Percentiles rank a stretch among this genome's conserved stretches.
Evolutionary conservation across 345 rosid species (phyloP).

Genomic region (Cardamine occulta): DNA sequence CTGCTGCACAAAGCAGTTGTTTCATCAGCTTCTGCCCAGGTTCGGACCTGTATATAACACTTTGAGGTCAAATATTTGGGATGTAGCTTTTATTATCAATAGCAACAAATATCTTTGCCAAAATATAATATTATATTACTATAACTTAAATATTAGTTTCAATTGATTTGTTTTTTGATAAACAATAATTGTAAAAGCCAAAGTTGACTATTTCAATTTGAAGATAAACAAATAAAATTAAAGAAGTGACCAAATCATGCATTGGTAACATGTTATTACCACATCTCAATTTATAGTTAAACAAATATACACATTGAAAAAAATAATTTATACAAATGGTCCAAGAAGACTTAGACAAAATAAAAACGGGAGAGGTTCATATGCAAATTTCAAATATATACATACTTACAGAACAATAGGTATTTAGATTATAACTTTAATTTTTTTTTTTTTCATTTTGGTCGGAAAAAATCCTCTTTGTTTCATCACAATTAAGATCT

Average conservation of each 20-base stretch:
- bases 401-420: background rate
- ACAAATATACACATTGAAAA: background rate
- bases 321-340: background rate
- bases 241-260: slow-evolving; percentile 39
- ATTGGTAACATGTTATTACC: slow-evolving; percentile 34
- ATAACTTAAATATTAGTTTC: background rate
- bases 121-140: too few relatives aligned
- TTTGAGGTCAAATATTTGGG: too few relatives aligned
- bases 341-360: background rate
- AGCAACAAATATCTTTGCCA: too few relatives aligned
- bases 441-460: background rate
- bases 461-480: background rate
- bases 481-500: background rate
- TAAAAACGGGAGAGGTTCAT: background rate
- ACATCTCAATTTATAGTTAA: slow-evolving; percentile 10
- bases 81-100: too few relatives aligned
- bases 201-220: background rate
- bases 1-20: too few relatives aligned
- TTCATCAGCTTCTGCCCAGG: too few relatives aligned
- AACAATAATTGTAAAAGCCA: background rate
- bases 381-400: slow-evolving; percentile 6
- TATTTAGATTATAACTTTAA: background rate
- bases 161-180: background rate
- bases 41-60: too few relatives aligned
- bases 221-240: background rate